phyloP scores from a whole-genome alignment of 352 stramenopile genomes.

The Globisporangium alternatum region DNA sequence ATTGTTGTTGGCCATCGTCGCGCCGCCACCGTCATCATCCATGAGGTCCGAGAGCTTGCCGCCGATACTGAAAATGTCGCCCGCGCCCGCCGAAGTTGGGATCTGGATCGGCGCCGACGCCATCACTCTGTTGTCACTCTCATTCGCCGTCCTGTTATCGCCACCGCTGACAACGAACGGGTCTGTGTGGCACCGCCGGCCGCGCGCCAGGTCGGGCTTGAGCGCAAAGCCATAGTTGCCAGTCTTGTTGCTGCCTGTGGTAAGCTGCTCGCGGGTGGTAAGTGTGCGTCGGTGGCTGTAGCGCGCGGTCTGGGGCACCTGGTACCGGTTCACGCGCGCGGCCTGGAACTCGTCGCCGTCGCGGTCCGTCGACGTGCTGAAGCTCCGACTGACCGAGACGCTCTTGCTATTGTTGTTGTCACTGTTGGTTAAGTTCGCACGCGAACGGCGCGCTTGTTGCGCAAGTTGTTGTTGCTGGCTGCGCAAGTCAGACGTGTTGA shows the following conservation, averaged over 20 bases:
- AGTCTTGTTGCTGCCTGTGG: background rate
- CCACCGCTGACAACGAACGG: constrained; percentile 28
- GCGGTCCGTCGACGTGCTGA: constrained; percentile 25
- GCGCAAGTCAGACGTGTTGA: background rate
- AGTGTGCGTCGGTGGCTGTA: constrained; percentile 8
- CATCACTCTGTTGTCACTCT: constrained; percentile 1
- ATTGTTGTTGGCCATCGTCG: background rate
- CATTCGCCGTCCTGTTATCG: background rate
- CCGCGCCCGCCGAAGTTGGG: constrained; percentile 22
- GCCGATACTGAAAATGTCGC: background rate
- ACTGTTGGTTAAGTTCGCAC: background rate
- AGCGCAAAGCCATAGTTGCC: constrained; percentile 24
- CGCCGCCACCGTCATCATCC: background rate
- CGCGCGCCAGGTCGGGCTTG: constrained; percentile 21
- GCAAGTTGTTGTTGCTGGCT: constrained; percentile 20
- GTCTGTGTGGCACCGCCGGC: constrained; percentile 32
- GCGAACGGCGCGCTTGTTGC: constrained; percentile 14
- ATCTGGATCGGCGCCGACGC: constrained; percentile 68
- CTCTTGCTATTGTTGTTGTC: background rate
- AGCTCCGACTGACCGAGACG: constrained; percentile 22
- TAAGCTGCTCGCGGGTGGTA: background rate
- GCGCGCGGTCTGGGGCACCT: constrained; percentile 5
- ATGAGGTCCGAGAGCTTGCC: constrained; percentile 21
- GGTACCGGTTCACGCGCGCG: constrained; percentile 18
- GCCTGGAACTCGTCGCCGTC: constrained; percentile 23